Percentiles rank a stretch among this genome's conserved stretches.
These are phyloP conservation scores for Xylaria bambusicola DNA, from an alignment of 495 filamentous ascomycete genomes.

Conservation along the genomic window DNA sequence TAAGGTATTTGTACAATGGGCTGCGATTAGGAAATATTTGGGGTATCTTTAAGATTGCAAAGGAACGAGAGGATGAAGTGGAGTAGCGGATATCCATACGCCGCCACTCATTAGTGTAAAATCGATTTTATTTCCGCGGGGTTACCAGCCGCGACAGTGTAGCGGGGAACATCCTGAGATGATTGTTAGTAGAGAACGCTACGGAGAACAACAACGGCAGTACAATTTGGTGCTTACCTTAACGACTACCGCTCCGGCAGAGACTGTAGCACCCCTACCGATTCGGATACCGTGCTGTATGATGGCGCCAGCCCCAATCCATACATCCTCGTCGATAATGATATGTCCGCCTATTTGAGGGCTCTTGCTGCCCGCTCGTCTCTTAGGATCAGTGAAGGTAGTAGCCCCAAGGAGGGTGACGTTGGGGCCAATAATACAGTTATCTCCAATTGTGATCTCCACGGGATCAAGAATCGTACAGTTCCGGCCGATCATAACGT, in stretches of 20 bases:
- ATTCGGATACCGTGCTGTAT: slow-evolving; percentile 83
- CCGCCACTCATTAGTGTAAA: slow-evolving; percentile 23
- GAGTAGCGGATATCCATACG: slow-evolving; percentile 9
- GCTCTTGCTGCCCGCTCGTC: slow-evolving; percentile 72
- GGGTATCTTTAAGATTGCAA: slow-evolving; percentile 26
- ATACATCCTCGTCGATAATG: slow-evolving; percentile 84
- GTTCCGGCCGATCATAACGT: slow-evolving; percentile 82
- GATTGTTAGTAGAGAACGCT: slow-evolving; percentile 5
- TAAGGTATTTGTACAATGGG: slow-evolving; percentile 11
- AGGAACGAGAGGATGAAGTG: slow-evolving; percentile 5
- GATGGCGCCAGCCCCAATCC: slow-evolving; percentile 77
- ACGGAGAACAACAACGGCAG: neutral
- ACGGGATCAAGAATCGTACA: slow-evolving; percentile 84
- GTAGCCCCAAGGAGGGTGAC: slow-evolving; percentile 83
- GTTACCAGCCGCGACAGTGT: slow-evolving; percentile 64
- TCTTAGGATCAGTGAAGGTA: slow-evolving; percentile 72
- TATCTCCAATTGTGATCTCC: slow-evolving; percentile 72
- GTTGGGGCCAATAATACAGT: slow-evolving; percentile 80
- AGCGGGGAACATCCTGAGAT: slow-evolving; percentile 56
- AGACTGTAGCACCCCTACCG: slow-evolving; percentile 76
- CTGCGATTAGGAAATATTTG: slow-evolving; percentile 1
- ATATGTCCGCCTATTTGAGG: slow-evolving; percentile 71
- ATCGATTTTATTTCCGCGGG: slow-evolving; percentile 61
- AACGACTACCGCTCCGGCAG: slow-evolving; percentile 85
- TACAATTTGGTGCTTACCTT: slow-evolving; percentile 59